Conservation (phyloP, 2,329 filamentous ascomycete genomes). For the Clonostachys rosea region DNA sequence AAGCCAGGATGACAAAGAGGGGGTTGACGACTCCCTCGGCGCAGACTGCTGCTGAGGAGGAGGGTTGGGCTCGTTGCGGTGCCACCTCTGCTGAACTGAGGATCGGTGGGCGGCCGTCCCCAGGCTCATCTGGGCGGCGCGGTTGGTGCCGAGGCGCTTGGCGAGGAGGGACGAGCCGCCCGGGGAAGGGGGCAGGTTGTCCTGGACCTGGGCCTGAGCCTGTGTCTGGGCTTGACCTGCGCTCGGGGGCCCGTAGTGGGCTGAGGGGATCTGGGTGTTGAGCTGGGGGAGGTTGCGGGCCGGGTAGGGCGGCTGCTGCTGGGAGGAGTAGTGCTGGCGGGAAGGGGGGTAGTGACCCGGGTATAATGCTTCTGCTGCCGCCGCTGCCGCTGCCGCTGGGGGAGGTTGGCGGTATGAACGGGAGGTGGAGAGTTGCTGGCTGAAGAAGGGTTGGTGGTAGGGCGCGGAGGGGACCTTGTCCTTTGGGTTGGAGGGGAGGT, state of each 20-base stretch:
- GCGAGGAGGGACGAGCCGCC: conserved; percentile 39
- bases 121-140: conserved; percentile 40
- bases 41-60: no score
- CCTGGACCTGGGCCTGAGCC: conserved; percentile 3
- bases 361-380: conserved; percentile 1
- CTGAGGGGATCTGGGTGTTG: conserved; percentile 2
- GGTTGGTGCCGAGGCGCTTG: conserved; percentile 45
- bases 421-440: conserved; percentile 7
- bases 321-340: neutral
- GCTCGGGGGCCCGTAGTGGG: conserved; percentile 1
- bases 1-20: conserved; percentile 34
- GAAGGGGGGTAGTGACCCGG: conserved; percentile 6
- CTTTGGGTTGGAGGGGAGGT: conserved; percentile 8
- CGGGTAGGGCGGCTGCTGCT: conserved; percentile 14
- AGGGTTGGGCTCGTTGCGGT: conserved; percentile 1
- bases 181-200: conserved; percentile 10
- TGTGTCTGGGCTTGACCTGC: neutral
- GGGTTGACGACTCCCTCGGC: no score
- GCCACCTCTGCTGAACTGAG: conserved; percentile 1
- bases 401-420: neutral
- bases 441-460: conserved; percentile 6
- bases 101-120: conserved; percentile 7
- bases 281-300: conserved; percentile 5
- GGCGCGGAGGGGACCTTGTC: conserved; percentile 1
- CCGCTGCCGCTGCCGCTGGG: conserved; percentile 2